phyloP scores from a whole-genome alignment of 75 land plant genomes.

The Picea glauca region DNA sequence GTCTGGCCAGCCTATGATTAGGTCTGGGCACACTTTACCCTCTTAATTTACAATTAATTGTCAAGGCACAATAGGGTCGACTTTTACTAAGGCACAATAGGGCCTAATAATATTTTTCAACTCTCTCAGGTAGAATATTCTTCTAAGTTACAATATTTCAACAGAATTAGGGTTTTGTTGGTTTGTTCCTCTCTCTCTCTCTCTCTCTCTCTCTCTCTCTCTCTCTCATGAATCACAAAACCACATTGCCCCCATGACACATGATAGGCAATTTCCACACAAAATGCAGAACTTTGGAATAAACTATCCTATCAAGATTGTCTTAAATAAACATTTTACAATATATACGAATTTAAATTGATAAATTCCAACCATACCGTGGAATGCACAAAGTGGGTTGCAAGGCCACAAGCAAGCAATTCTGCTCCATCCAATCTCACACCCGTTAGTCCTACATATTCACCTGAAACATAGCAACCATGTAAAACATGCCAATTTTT shows the following conservation, averaged over 20 bases:
- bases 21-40: too few species aligned
- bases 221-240: background rate
- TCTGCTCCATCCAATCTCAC: conserved; percentile 94
- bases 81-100: too few species aligned
- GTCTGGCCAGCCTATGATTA: too few species aligned
- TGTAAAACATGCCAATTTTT: background rate
- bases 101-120: too few species aligned
- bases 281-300: background rate
- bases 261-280: too few species aligned
- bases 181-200: too few species aligned
- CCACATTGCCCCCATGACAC: background rate
- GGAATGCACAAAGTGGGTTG: conserved; percentile 92
- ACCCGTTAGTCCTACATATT: conserved; percentile 92
- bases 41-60: too few species aligned
- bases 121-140: too few species aligned
- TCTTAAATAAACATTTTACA: background rate
- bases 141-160: too few species aligned
- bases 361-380: conserved; percentile 32
- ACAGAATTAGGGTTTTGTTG: too few species aligned
- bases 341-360: background rate
- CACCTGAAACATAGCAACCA: conserved; percentile 47
- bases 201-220: too few species aligned
- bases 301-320: background rate
- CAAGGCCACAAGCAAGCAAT: conserved; percentile 90
- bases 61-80: too few species aligned